phyloP scores from a whole-genome alignment of 2,329 filamentous ascomycete genomes.

The Pezicula radicicola region DNA sequence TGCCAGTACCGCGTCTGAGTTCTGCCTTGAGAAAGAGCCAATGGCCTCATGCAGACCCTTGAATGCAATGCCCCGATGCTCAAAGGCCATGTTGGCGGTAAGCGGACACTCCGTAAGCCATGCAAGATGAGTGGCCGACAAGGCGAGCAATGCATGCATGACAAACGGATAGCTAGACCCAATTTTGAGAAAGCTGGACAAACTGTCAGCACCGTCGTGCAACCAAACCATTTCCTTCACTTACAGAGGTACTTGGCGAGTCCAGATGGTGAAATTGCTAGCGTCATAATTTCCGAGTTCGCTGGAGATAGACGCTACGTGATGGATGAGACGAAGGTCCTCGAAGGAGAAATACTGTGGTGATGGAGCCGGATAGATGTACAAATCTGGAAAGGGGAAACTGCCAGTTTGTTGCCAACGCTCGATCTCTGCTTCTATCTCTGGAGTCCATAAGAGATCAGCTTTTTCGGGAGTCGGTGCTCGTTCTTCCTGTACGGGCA shows the following conservation, averaged over 20 bases:
- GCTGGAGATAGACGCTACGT: slow-evolving; percentile 81
- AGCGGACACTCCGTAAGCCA: slow-evolving; percentile 84
- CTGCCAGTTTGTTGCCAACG: slow-evolving; percentile 80
- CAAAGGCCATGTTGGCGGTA: slow-evolving; percentile 83
- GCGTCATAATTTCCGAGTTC: slow-evolving; percentile 76
- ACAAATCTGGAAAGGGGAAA: slow-evolving; percentile 81
- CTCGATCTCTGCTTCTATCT: slow-evolving; percentile 77
- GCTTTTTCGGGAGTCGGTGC: slow-evolving; percentile 60
- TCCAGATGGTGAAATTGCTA: slow-evolving; percentile 88
- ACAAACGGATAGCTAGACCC: slow-evolving; percentile 82
- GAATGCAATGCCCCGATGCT: slow-evolving; percentile 81
- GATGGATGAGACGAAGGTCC: slow-evolving; percentile 85
- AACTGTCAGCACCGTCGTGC: slow-evolving; percentile 25
- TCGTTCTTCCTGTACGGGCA: slow-evolving; percentile 63
- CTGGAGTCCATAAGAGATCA: slow-evolving; percentile 79
- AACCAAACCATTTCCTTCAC: slow-evolving; percentile 32
- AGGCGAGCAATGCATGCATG: slow-evolving; percentile 88
- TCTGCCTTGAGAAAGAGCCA: slow-evolving; percentile 76
- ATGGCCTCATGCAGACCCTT: slow-evolving; percentile 88
- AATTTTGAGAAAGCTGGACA: slow-evolving; percentile 71
- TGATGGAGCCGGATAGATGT: slow-evolving; percentile 71
- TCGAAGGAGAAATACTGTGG: slow-evolving; percentile 71
- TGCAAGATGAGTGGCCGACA: slow-evolving; percentile 92
- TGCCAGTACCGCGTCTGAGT: slow-evolving; percentile 87
- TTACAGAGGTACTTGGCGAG: slow-evolving; percentile 87